Conservation (phyloP, 495 filamentous ascomycete genomes). For the Penicillium macrosclerotiorum region DNA sequence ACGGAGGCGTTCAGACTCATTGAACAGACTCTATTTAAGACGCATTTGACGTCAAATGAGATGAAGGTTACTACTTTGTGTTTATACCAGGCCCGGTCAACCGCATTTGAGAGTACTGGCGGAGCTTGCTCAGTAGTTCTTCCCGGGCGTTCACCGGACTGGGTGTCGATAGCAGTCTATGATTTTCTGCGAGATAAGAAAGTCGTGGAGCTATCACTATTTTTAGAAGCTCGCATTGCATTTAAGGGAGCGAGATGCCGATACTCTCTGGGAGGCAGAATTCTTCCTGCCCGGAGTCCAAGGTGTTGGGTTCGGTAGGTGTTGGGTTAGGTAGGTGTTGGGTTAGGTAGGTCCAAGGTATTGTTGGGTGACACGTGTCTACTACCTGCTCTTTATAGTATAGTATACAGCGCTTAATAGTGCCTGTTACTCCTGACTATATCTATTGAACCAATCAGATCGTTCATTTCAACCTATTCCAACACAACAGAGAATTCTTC, state of each 20-base stretch:
- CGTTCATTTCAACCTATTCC: too few relatives aligned
- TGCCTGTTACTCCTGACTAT: too few relatives aligned
- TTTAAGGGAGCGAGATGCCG: constrained; percentile 28
- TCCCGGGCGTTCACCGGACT: constrained; percentile 24
- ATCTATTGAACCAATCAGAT: too few relatives aligned
- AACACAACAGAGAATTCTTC: too few relatives aligned
- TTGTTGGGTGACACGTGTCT: too few relatives aligned
- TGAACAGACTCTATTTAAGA: constrained; percentile 26
- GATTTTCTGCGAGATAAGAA: constrained; percentile 15
- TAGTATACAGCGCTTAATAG: too few relatives aligned
- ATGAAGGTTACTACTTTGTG: constrained; percentile 17
- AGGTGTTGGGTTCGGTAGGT: too few relatives aligned
- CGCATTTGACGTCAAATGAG: constrained; percentile 25
- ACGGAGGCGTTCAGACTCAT: constrained; percentile 17
- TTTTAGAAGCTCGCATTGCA: constrained; percentile 23
- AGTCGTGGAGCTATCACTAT: constrained; percentile 21
- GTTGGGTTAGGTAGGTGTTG: too few relatives aligned
- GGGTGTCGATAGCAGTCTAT: constrained; percentile 21
- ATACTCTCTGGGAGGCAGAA: too few relatives aligned
- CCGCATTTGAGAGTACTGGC: constrained; percentile 21
- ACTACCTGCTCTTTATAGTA: too few relatives aligned
- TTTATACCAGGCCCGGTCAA: constrained; percentile 22
- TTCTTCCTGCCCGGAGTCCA: too few relatives aligned
- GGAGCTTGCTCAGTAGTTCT: constrained; percentile 20
- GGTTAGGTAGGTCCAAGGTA: too few relatives aligned